phyloP scores from a whole-genome alignment of 139 green algal species.

The Desmodesmus armatus region DNA sequence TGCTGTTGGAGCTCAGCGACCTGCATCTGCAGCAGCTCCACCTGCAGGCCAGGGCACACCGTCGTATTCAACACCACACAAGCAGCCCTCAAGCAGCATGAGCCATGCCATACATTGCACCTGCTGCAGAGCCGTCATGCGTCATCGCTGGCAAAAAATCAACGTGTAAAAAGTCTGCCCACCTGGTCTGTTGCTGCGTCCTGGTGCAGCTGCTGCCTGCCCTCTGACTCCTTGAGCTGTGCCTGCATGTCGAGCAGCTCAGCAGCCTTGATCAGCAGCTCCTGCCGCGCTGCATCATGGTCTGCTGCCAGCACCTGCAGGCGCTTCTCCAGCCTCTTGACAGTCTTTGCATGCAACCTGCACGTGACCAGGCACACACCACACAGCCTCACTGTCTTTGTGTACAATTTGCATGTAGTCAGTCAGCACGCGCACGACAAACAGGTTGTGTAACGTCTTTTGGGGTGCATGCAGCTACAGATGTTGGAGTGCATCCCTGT shows the following conservation, averaged over 20 bases:
- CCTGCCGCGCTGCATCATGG: slow-evolving; percentile 23
- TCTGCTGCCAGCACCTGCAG: slow-evolving; percentile 27
- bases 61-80: background rate
- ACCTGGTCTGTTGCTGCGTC: slow-evolving; percentile 28
- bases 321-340: slow-evolving; percentile 25
- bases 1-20: slow-evolving; percentile 35
- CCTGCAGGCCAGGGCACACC: slow-evolving; percentile 1
- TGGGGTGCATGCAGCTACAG: too few species aligned
- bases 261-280: slow-evolving; percentile 46
- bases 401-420: too few species aligned
- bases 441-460: too few species aligned
- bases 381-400: too few species aligned
- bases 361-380: too few species aligned
- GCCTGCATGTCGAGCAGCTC: slow-evolving; percentile 23
- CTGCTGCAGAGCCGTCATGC: too few species aligned
- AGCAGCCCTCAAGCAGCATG: background rate
- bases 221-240: slow-evolving; percentile 17
- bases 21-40: background rate
- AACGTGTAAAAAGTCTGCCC: background rate
- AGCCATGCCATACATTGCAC: background rate
- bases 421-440: too few species aligned
- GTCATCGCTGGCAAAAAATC: too few species aligned
- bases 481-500: too few species aligned
- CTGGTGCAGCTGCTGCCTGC: background rate
- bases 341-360: slow-evolving; percentile 24